Base-by-base conservation (phyloP, 192 early-diverging fungal genomes). In the Backusella westeae region DNA sequence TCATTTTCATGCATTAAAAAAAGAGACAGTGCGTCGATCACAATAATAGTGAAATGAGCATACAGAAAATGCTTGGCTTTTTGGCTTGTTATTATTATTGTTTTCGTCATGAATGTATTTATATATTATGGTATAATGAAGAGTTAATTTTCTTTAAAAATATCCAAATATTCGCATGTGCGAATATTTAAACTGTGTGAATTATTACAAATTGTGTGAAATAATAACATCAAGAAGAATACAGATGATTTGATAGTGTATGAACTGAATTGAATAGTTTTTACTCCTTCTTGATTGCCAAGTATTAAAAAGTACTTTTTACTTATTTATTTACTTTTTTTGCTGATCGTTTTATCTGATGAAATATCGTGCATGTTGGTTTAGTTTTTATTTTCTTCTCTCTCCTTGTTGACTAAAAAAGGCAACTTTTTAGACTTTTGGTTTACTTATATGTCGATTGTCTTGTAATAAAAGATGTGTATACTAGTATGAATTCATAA, bases 361-460 rank as follows among this genome's bases (percentile, higher is more conserved):
- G n/a, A 23, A 56, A 56, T 23, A 9, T 7, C 10, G 53, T 56
- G 53, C 53, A 56, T 56, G 53, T 56, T 49, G 17, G 46, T 49
- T 49, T 49, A 19, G n/a, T 19, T 49, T 49, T 49, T 49, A 49
- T 49, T 49, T 59, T 59, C 7, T 9, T 23, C 17, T 21, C 23
- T 59, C 53, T 59, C 53, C 53, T 59, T 59, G 53, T 26, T 59
- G 21, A 59, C 53, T 12, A 59, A 23, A 59, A 59, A 59, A 23
- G 53, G 53, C 53, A 59, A 59, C 9, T 59, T 59, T 59, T 59
- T 59, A 59, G 53, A 59, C 53, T 59, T 59, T 59, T 59, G 53
- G 53, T 59, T 26, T 59, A 19, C 10, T 59, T 59, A 10, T 59
- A 59, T 59, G 21, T 49, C 15, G 42, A 10, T 39, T 7, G 10